Evolutionary conservation across 129 eudicot genomes (phyloP).

Genomic region (Deinandra increscens): DNA sequence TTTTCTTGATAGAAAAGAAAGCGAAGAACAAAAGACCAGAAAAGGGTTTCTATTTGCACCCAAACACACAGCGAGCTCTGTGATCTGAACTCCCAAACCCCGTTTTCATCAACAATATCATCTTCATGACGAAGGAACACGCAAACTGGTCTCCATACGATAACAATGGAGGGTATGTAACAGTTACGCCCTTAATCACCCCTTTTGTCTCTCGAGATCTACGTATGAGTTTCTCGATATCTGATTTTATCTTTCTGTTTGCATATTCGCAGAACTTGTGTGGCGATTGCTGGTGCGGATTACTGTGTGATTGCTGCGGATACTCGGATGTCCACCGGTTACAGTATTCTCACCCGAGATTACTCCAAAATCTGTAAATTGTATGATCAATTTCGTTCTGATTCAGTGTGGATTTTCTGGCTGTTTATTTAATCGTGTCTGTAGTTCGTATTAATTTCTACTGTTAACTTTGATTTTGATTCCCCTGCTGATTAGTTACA

Average conservation of each 20-base stretch:
- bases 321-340: slow-evolving; percentile 96
- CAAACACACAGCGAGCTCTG: slow-evolving; percentile 16
- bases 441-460: neutral
- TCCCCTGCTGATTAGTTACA: neutral
- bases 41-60: slow-evolving; percentile 18
- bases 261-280: slow-evolving; percentile 61
- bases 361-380: slow-evolving; percentile 89
- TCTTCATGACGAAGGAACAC: slow-evolving; percentile 43
- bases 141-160: slow-evolving; percentile 51
- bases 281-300: slow-evolving; percentile 94
- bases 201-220: neutral
- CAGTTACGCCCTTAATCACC: neutral
- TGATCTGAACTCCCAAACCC: slow-evolving; percentile 22
- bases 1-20: slow-evolving; percentile 39
- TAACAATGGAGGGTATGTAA: slow-evolving; percentile 47
- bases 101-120: neutral
- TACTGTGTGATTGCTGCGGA: slow-evolving; percentile 96
- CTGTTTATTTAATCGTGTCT: neutral
- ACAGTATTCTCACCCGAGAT: slow-evolving; percentile 95
- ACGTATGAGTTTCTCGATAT: neutral
- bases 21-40: slow-evolving; percentile 22
- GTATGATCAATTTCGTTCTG: slow-evolving; percentile 36
- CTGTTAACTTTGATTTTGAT: neutral
- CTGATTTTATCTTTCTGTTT: slow-evolving; percentile 10
- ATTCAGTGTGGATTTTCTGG: slow-evolving; percentile 1